Percentiles rank a stretch among this genome's conserved stretches.
Evolutionary conservation across 805 yeast genomes (phyloP).

Genomic region (Babjeviella inositovora): DNA sequence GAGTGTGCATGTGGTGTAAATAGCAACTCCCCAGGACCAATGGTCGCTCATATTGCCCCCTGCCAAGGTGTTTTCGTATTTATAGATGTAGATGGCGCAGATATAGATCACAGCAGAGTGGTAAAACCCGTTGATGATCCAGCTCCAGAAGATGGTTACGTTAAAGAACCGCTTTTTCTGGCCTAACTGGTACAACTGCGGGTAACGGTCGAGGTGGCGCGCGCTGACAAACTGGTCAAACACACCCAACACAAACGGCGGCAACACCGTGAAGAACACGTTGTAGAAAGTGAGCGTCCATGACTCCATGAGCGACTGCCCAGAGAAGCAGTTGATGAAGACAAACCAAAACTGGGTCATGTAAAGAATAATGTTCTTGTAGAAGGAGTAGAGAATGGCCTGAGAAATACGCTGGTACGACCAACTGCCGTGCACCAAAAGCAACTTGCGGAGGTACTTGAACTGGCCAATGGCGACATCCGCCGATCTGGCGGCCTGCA

Average conservation of each 20-base stretch:
- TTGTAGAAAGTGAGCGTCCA: constrained; percentile 97
- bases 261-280: constrained; percentile 84
- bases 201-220: constrained; percentile 76
- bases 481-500: constrained; percentile 98
- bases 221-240: constrained; percentile 95
- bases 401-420: constrained; percentile 87
- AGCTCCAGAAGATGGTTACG: constrained; percentile 88
- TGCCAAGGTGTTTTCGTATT: constrained; percentile 46
- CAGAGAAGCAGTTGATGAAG: constrained; percentile 81
- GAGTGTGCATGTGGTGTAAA: constrained; percentile 73
- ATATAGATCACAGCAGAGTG: constrained; percentile 80
- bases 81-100: constrained; percentile 53
- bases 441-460: constrained; percentile 63
- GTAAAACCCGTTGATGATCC: constrained; percentile 91
- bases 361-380: constrained; percentile 88
- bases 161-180: constrained; percentile 82
- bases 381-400: constrained; percentile 87
- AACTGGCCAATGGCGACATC: constrained; percentile 96
- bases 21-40: constrained; percentile 91
- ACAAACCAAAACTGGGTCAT: constrained; percentile 99
- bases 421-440: constrained; percentile 96
- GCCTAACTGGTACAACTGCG: constrained; percentile 83
- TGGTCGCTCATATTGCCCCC: constrained; percentile 67
- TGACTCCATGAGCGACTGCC: constrained; percentile 91
- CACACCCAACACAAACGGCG: constrained; percentile 92